Percentiles rank a stretch among this genome's conserved stretches.
phyloP scores from a whole-genome alignment of 1,284 basidiomycete species.

The Irpex rosettiformis region DNA sequence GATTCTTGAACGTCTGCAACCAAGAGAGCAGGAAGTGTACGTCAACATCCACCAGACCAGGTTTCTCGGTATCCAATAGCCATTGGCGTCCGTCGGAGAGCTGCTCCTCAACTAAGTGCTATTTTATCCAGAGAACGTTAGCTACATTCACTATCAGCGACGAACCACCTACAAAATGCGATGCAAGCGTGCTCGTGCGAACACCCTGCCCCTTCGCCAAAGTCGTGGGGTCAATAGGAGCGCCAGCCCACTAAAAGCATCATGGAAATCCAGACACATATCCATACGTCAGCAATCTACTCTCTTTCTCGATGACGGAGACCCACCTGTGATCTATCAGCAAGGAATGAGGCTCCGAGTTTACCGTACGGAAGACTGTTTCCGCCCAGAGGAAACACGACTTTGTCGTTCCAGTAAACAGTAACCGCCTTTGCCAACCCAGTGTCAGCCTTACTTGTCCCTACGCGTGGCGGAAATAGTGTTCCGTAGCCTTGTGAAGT shows the following conservation, averaged over 20 bases:
- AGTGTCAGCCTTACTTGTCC: conserved; percentile 37
- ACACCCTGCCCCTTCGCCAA: conserved; percentile 31
- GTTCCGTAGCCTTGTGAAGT: conserved; percentile 41
- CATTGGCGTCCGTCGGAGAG: conserved; percentile 54
- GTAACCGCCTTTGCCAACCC: conserved; percentile 45
- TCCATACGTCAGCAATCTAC: background rate
- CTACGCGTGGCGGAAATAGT: conserved; percentile 42
- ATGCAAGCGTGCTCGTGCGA: conserved; percentile 33
- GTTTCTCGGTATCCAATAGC: conserved; percentile 50
- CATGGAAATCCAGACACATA: background rate
- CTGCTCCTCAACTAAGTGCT: conserved; percentile 50
- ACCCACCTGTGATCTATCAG: conserved; percentile 43
- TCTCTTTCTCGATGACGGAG: background rate
- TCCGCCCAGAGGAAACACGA: conserved; percentile 39
- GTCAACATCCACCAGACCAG: conserved; percentile 49
- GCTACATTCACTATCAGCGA: background rate
- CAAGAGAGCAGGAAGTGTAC: conserved; percentile 46
- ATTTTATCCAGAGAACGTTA: background rate
- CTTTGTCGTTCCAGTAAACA: conserved; percentile 41
- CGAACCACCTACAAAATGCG: conserved; percentile 35
- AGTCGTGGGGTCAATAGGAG: conserved; percentile 33
- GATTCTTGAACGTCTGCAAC: conserved; percentile 34
- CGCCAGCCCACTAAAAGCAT: conserved; percentile 22
- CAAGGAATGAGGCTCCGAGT: conserved; percentile 44
- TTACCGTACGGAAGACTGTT: conserved; percentile 43